These are phyloP conservation scores for Exophiala xenobiotica DNA, from an alignment of 2,329 filamentous ascomycete species.

Conservation along the genomic window DNA sequence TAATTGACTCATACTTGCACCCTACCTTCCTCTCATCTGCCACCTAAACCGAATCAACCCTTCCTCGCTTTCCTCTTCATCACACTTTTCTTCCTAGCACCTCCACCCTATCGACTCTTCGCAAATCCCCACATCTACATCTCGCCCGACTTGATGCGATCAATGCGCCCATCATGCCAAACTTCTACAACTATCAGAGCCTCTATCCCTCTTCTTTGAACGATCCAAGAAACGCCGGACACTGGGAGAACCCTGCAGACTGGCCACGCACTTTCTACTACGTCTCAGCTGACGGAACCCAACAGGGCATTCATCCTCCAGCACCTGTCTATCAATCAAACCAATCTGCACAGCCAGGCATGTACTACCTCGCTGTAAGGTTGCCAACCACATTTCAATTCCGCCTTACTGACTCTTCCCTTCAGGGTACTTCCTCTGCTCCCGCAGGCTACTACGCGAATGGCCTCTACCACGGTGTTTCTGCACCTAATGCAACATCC, in stretches of 20 bases:
- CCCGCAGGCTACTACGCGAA: slow-evolving; percentile 28
- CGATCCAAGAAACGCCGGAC: slow-evolving; percentile 9
- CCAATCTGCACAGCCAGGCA: slow-evolving; percentile 19
- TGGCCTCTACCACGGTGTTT: slow-evolving; percentile 24
- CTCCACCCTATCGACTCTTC: slow-evolving; percentile 3
- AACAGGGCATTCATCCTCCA: slow-evolving; percentile 31
- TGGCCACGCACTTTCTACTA: slow-evolving; percentile 29
- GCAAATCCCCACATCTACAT: not conserved
- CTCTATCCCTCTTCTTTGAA: slow-evolving; percentile 24
- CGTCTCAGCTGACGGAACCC: slow-evolving; percentile 19
- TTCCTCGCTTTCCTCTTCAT: not conserved
- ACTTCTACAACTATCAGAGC: slow-evolving; percentile 25
- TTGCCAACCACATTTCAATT: not conserved
- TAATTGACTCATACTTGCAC: too few species aligned
- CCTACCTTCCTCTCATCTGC: not conserved
- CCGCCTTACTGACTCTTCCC: slow-evolving; percentile 12
- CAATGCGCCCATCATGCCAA: slow-evolving; percentile 15
- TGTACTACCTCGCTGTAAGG: slow-evolving; percentile 28
- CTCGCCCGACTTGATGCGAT: slow-evolving; percentile 3
- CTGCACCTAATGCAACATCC: slow-evolving; percentile 19
- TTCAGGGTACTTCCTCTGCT: slow-evolving; percentile 20
- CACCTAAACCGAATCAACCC: not conserved
- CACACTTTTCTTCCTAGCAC: not conserved
- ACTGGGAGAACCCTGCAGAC: slow-evolving; percentile 25
- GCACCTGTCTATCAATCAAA: slow-evolving; percentile 28